Conservation (phyloP, 2,329 filamentous ascomycete genomes). For the Aspergillus luchuensis region DNA sequence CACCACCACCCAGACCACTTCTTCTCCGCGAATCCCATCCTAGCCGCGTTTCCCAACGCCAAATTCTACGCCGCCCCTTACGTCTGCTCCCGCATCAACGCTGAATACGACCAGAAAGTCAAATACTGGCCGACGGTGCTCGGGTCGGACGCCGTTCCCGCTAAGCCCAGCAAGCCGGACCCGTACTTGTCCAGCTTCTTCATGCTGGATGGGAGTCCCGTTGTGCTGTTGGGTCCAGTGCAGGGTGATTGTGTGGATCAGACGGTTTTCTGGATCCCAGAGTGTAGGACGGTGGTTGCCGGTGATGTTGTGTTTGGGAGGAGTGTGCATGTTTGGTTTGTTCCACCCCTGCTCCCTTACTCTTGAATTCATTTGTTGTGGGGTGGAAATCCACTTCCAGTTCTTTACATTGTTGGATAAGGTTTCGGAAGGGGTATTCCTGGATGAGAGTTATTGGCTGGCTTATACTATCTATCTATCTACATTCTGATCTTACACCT, state of each 20-base stretch:
- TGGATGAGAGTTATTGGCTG: too few species aligned
- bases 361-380: too few species aligned
- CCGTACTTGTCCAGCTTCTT: conserved; percentile 33
- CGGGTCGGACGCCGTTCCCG: conserved; percentile 32
- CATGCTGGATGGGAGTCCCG: conserved; percentile 28
- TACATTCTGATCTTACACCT: too few species aligned
- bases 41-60: conserved; percentile 30
- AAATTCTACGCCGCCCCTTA: conserved; percentile 27
- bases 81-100: conserved; percentile 36
- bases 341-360: background rate
- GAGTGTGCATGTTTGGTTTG: conserved; percentile 35
- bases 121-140: conserved; percentile 34
- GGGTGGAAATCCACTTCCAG: too few species aligned
- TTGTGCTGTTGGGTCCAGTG: conserved; percentile 34
- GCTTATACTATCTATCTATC: too few species aligned
- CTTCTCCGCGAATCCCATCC: conserved; percentile 34
- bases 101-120: conserved; percentile 39
- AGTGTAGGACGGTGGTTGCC: conserved; percentile 28
- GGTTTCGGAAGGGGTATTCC: too few species aligned
- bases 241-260: conserved; percentile 37
- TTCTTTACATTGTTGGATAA: too few species aligned
- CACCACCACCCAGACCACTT: conserved; percentile 42
- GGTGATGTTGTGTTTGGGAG: conserved; percentile 35
- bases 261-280: conserved; percentile 35
- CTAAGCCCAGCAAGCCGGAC: conserved; percentile 29